These are phyloP conservation scores for Aspergillus ellipticus DNA, from an alignment of 495 filamentous ascomycete genomes.

Conservation along the genomic window DNA sequence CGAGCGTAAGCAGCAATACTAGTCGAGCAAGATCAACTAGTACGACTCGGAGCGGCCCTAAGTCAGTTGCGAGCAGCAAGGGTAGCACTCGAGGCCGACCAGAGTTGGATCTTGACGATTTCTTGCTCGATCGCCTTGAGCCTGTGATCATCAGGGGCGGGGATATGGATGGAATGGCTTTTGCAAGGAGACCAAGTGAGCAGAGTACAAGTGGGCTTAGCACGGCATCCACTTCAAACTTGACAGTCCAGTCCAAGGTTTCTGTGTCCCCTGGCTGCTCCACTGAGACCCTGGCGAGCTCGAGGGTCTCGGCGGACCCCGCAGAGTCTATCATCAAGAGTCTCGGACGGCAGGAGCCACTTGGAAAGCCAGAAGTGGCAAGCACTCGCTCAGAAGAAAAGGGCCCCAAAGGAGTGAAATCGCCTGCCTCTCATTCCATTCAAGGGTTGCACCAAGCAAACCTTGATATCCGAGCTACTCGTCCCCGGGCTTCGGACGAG, in stretches of 20 bases:
- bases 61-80: slow-evolving; percentile 50
- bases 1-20: slow-evolving; percentile 46
- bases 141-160: slow-evolving; percentile 86
- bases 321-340: slow-evolving; percentile 9
- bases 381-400: not conserved
- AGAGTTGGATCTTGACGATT: slow-evolving; percentile 60
- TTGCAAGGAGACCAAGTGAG: slow-evolving; percentile 59
- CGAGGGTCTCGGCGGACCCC: slow-evolving; percentile 13
- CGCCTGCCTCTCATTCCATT: not conserved
- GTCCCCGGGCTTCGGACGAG: not conserved
- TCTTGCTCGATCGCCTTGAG: slow-evolving; percentile 71
- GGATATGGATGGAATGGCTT: slow-evolving; percentile 46
- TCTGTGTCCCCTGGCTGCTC: slow-evolving; percentile 27
- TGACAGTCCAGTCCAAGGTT: slow-evolving; percentile 15
- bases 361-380: not conserved
- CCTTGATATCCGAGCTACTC: not conserved
- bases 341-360: not conserved
- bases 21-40: slow-evolving; percentile 54
- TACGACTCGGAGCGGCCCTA: slow-evolving; percentile 44
- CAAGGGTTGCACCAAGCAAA: not conserved
- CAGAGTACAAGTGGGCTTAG: slow-evolving; percentile 56
- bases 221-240: slow-evolving; percentile 40
- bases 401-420: not conserved
- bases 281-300: slow-evolving; percentile 33
- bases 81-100: slow-evolving; percentile 49